phyloP scores from a whole-genome alignment of 805 yeast species.

The Candida anglica region DNA sequence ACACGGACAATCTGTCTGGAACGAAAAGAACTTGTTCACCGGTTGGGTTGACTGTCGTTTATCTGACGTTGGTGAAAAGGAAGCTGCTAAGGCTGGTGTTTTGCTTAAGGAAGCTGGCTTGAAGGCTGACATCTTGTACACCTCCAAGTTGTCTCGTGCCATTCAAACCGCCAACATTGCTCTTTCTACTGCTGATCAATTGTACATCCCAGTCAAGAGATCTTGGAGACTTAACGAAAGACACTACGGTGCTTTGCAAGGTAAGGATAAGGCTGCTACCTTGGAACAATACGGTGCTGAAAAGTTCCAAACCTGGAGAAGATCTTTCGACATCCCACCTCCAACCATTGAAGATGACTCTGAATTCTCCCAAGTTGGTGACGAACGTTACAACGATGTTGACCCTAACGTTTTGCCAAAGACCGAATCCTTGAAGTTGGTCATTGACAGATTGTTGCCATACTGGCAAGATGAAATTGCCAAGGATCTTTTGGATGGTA shows the following conservation, averaged over 20 bases:
- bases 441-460: constrained; percentile 93
- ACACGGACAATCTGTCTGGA: constrained; percentile 99
- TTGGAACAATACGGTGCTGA: constrained; percentile 84
- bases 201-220: constrained; percentile 88
- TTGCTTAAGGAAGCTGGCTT: constrained; percentile 82
- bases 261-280: constrained; percentile 95
- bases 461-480: constrained; percentile 94
- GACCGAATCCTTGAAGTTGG: constrained; percentile 92
- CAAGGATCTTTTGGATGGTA: constrained; percentile 75
- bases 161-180: constrained; percentile 97
- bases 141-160: constrained; percentile 90
- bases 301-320: constrained; percentile 95
- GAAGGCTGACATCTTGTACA: constrained; percentile 83
- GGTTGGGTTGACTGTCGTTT: constrained; percentile 97
- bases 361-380: constrained; percentile 81
- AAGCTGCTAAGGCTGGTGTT: constrained; percentile 92
- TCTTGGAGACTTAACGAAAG: constrained; percentile 98
- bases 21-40: constrained; percentile 95
- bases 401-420: constrained; percentile 87
- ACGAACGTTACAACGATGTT: constrained; percentile 77
- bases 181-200: constrained; percentile 79
- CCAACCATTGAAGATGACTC: constrained; percentile 78
- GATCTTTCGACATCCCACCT: constrained; percentile 95
- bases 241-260: constrained; percentile 98
- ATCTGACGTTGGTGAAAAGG: constrained; percentile 79